Conservation (phyloP, 768 basidiomycete species). For the Amanita inopinata region DNA sequence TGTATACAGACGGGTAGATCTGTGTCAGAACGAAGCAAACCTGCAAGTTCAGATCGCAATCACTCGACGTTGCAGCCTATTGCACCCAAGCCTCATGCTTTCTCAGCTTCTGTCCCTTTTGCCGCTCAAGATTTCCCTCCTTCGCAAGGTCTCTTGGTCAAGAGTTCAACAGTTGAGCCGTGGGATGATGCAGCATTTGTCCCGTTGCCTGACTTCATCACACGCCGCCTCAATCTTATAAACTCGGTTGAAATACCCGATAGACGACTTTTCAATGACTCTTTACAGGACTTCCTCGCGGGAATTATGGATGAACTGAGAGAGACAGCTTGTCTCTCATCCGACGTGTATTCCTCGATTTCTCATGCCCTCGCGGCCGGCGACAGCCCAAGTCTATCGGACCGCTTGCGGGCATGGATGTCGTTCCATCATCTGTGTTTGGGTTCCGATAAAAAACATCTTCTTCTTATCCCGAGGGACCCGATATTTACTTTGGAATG, state of each 20-base stretch:
- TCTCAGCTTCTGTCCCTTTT: conserved; percentile 25
- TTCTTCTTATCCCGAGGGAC: conserved; percentile 54
- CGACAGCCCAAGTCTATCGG: conserved; percentile 26
- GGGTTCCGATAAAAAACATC: conserved; percentile 47
- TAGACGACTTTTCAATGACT: conserved; percentile 41
- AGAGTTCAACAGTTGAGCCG: conserved; percentile 38
- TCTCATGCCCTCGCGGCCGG: conserved; percentile 38
- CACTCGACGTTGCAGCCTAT: conserved; percentile 16
- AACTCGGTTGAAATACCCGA: conserved; percentile 53
- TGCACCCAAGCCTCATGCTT: conserved; percentile 16
- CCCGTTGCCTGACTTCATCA: conserved; percentile 47
- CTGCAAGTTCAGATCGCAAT: conserved; percentile 9
- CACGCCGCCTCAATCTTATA: conserved; percentile 43
- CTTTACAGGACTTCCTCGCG: conserved; percentile 36
- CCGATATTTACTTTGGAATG: conserved; percentile 41
- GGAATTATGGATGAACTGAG: conserved; percentile 44
- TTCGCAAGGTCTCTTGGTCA: conserved; percentile 27
- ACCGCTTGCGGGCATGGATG: conserved; percentile 39
- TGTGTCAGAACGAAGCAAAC: conserved; percentile 18
- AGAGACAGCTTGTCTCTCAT: conserved; percentile 49
- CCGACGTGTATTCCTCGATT: conserved; percentile 44
- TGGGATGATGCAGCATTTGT: conserved; percentile 53
- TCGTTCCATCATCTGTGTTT: conserved; percentile 50
- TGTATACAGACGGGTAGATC: conserved; percentile 22
- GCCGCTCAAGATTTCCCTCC: conserved; percentile 32